phyloP scores from a whole-genome alignment of 2,329 filamentous ascomycete genomes.

The Fusarium sp. region DNA sequence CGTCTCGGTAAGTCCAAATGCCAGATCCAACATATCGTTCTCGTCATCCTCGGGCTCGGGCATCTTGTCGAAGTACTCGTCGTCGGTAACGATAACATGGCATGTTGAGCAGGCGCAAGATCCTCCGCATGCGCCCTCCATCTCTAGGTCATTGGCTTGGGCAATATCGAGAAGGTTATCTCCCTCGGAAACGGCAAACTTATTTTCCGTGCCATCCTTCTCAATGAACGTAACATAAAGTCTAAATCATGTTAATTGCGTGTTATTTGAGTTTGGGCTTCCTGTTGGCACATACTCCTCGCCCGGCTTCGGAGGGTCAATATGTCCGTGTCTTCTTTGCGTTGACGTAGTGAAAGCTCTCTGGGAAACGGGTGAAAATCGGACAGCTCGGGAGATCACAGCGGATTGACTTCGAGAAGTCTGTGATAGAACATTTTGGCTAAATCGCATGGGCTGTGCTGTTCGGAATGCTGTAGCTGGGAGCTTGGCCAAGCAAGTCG shows the following conservation, averaged over 20 bases:
- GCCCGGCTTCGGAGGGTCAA: slow-evolving; percentile 85
- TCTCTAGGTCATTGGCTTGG: slow-evolving; percentile 93
- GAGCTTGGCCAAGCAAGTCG: slow-evolving; percentile 51
- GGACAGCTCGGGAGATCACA: slow-evolving; percentile 19
- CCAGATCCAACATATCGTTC: slow-evolving; percentile 92
- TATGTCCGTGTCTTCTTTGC: slow-evolving; percentile 76
- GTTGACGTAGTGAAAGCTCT: slow-evolving; percentile 75
- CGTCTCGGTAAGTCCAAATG: slow-evolving; percentile 90
- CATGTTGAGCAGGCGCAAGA: slow-evolving; percentile 95
- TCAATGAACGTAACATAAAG: slow-evolving; percentile 93
- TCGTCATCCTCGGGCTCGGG: slow-evolving; percentile 82
- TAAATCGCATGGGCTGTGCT: slow-evolving; percentile 43
- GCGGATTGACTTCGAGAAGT: slow-evolving; percentile 42
- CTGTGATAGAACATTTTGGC: slow-evolving; percentile 26
- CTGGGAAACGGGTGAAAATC: slow-evolving; percentile 37
- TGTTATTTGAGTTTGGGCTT: neutral
- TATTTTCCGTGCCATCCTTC: slow-evolving; percentile 83
- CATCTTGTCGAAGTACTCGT: slow-evolving; percentile 81
- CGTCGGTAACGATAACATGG: slow-evolving; percentile 85
- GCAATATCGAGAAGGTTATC: slow-evolving; percentile 97
- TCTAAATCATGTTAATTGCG: slow-evolving; percentile 58
- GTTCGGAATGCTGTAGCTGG: slow-evolving; percentile 49
- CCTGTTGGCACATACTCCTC: slow-evolving; percentile 77
- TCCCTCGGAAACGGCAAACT: slow-evolving; percentile 83
- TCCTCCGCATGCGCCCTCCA: slow-evolving; percentile 97